Evolutionary conservation across 805 yeast species (phyloP), one percentile per base, ranked within the genome.

Genomic region (Komagataella ulmi): DNA sequence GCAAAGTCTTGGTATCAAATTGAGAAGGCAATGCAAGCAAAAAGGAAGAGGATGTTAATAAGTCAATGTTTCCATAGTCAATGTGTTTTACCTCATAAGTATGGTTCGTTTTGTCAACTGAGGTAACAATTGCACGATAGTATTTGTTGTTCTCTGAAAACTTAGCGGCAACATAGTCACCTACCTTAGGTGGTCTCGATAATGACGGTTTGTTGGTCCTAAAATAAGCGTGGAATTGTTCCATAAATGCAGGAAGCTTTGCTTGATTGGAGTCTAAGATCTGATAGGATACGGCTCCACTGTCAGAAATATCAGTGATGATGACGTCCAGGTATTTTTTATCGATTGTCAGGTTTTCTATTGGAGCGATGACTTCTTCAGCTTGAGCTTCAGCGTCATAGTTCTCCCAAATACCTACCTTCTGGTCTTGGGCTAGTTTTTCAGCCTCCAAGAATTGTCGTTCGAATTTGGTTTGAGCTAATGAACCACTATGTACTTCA

Each of bases 341-440:
- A 24, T 58, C 59, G 45, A 69, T 54, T 50, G 61, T 58, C 45
- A 66, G 45, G 17, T 57, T 55, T 24, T 58, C 58, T 23, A 61
- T 46, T 19, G 55, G 50, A 5, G 55, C 53, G 3, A 59, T 47
- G 8, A 61, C 44, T 12, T 56, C 50, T 12, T 55, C 55, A 23
- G 55, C 51, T 24, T 53, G 49, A 8, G 59, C 65, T 52, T 65
- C 68, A 2, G 62, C 46, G 6, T 19, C 51, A 60, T 76, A 83
- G 56, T 77, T 62, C 24, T 67, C 65, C 96, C 96, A 88, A 5
- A 87, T 48, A 14, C 95, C 95, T 57, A 72, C 63, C 58, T 73
- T 75, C 36, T 64, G 66, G 1, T 59, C 58, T 60, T 75, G 74
- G 1, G 96, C 95, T 7, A 61, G 61, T 30, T 73, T 79, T 64